Base-by-base conservation (phyloP, 345 rosid species). In the Barbarea vulgaris region DNA sequence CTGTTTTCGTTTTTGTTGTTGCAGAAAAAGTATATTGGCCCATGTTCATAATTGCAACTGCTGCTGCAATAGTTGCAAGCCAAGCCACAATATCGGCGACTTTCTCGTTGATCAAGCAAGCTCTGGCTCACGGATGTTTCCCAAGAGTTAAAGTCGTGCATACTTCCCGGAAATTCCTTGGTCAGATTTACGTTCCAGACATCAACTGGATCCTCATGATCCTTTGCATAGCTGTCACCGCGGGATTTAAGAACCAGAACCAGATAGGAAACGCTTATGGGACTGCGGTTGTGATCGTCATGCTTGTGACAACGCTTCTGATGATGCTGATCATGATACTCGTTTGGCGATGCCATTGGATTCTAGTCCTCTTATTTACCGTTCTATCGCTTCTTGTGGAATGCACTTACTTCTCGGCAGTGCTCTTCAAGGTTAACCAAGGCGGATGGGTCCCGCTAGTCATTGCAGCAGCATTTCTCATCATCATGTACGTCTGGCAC, bases 21-120 rank as follows among this genome's bases (percentile, higher is more conserved):
- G 34, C 72, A 77, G 80, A 48, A 54, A 4, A 70, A 27, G 50
- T 90, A 28, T 93, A 90, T 80, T 93, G 98, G 96, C 96, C 95
- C 15, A 84, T 90, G 47, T 88, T 90, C 73, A 41, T 87, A 55
- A 67, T 90, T 28, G 80, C 98, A 80, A 86, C 94, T 7, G 64
- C 62, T 52, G 90, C 98, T n/a, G 96, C 96, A 22, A 80, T 77
- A 64, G 93, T 93, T 47, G 95, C 96, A 12, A 93, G 98, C 79
- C 98, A 93, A 65, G 92, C 98, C 0, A 78, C 91, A 61, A 88
- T 93, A 77, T 93, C 98, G 1, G 95, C 98, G 7, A 87, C 98
- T 24, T 93, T 90, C 76, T 93, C 95, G 13, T 76, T 93, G 50
- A 85, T 93, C 86, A 90, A 90, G 88, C 98, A 93, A 80, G 90